Conservation (phyloP, 345 rosid genomes). For the Rhizophora mangle region DNA sequence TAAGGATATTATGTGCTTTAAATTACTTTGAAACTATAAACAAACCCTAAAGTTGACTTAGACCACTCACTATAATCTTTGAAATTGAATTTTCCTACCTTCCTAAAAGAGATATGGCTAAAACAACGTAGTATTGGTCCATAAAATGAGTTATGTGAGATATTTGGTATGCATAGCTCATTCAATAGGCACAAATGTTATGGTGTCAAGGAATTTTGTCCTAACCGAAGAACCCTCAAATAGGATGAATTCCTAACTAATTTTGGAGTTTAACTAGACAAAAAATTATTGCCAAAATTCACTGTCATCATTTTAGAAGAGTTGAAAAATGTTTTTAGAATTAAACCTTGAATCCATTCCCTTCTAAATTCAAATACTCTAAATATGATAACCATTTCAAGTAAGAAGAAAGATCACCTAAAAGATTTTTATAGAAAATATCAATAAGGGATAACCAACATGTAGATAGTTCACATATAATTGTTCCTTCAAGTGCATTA, state of each 20-base stretch:
- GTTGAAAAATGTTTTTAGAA: background rate
- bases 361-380: background rate
- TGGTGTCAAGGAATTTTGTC: background rate
- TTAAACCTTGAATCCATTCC: background rate
- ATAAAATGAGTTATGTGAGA: background rate
- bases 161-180: background rate
- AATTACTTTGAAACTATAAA: too few relatives aligned
- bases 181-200: background rate
- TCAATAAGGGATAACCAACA: background rate
- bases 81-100: too few relatives aligned
- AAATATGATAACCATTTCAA: background rate
- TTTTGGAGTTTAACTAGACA: too few relatives aligned
- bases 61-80: too few relatives aligned
- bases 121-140: background rate
- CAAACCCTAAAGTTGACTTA: too few relatives aligned
- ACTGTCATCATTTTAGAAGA: background rate
- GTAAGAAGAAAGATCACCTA: constrained; percentile 1
- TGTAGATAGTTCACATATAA: too few relatives aligned
- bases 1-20: background rate
- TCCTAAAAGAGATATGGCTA: too few relatives aligned
- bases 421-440: background rate
- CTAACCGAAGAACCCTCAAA: too few relatives aligned
- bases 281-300: too few relatives aligned
- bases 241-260: too few relatives aligned
- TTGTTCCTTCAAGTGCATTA: too few relatives aligned